Evolutionary conservation across 2,329 filamentous ascomycete species (phyloP), one percentile per base, ranked within the genome.

Genomic region (Amauroascus verrucosus): DNA sequence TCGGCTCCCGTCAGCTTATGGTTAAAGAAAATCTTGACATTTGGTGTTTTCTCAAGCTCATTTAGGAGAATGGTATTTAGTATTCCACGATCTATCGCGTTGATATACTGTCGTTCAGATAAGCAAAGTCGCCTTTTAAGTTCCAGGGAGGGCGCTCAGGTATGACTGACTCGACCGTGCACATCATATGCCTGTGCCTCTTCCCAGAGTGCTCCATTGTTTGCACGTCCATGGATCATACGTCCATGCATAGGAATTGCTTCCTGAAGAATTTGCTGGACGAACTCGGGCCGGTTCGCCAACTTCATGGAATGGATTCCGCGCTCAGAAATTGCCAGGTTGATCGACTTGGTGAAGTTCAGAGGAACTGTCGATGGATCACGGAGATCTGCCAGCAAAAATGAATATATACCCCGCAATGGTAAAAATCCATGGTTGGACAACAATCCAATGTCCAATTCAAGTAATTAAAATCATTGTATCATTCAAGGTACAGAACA

Each of bases 281-380:
- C 74, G 33, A 97, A 77, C 2, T 76, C 77, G 2, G 80, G 72
- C 30, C 83, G 78, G 24, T 81, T 80, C 1, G 86, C 81, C 61
- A 86, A 75, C 50, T 80, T 79, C 71, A 98, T 84, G 20, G 91
- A 87, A 67, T 93, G 86, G 67, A 97, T 90, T 30, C 93, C 93
- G 55, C 93, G 83, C 67, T 97, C 90, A 0, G 93, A 97, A 0
- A 98, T 76, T 20, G 93, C 91, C 53, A 98, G 74, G 65, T 98
- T 98, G 75, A 98, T 98, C n/a, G 93, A 97, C 68, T 89, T 95
- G 56, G 90, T 95, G 66, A 96, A 96, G 70, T 96, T 96, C 57
- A 97, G 77, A 2, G 91, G 90, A 28, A 83, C 82, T 0, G 87
- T 95, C 1, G 81, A 79, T 1, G 86, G 83, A 66, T 94, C 83